These are phyloP conservation scores for Salvia splendens DNA, from an alignment of 257 asterid genomes.

Conservation along the genomic window DNA sequence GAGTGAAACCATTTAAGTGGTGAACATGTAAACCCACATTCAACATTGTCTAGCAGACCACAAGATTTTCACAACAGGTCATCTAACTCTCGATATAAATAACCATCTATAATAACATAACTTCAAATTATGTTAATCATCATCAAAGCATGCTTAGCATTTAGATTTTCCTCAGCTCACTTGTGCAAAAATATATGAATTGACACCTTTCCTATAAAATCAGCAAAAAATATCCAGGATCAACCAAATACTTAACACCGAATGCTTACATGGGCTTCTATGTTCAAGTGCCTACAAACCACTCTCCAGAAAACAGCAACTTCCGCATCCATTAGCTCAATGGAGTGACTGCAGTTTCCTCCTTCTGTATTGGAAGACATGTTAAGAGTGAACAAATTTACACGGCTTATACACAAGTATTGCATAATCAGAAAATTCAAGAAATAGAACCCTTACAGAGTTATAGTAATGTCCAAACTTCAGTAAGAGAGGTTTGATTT, in stretches of 20 bases:
- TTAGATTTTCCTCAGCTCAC: neutral
- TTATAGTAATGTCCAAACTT: neutral
- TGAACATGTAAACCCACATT: conserved; percentile 4
- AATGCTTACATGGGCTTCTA: conserved; percentile 80
- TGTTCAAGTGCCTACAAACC: conserved; percentile 73
- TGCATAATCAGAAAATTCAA: conserved; percentile 4
- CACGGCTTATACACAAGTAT: neutral
- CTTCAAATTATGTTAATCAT: neutral
- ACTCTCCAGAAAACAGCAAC: conserved; percentile 86
- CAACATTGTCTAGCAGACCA: neutral
- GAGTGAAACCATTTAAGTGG: neutral
- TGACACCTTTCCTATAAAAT: neutral
- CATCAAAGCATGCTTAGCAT: conserved; percentile 5
- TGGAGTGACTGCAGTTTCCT: conserved; percentile 50
- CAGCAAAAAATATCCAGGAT: neutral
- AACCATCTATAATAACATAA: neutral
- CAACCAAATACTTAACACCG: neutral
- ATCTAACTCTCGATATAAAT: conserved; percentile 4
- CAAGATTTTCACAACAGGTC: neutral
- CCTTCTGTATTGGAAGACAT: conserved; percentile 28
- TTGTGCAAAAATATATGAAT: neutral
- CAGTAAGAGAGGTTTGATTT: neutral
- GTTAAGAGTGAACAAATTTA: neutral
- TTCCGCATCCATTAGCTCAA: conserved; percentile 83
- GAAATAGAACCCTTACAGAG: neutral